Conservation (phyloP, 805 yeast species). For the Ogataea nonfermentans region DNA sequence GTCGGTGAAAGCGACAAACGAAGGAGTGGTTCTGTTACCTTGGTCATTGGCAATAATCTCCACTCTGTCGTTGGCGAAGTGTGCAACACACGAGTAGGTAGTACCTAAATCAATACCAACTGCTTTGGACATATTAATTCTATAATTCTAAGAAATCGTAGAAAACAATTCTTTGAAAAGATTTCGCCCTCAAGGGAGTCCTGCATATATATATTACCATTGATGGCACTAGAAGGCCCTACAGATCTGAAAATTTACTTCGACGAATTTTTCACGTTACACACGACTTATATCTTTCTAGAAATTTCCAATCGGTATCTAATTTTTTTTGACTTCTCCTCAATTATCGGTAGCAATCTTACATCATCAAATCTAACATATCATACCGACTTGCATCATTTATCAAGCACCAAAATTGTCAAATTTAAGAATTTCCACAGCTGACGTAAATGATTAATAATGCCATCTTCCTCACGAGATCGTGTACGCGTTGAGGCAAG, state of each 20-base stretch:
- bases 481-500: conserved; percentile 6
- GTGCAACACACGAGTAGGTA: conserved; percentile 95
- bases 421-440: background rate
- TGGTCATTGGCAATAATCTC: conserved; percentile 90
- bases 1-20: conserved; percentile 76
- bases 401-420: too few species aligned
- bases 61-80: conserved; percentile 85
- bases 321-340: background rate
- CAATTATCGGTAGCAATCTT: background rate
- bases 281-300: conserved; percentile 19
- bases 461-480: conserved; percentile 14
- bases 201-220: conserved; percentile 9
- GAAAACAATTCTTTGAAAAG: conserved; percentile 13
- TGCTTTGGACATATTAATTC: conserved; percentile 43
- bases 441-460: conserved; percentile 2
- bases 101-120: conserved; percentile 83
- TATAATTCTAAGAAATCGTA: conserved; percentile 11
- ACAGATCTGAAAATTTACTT: conserved; percentile 8
- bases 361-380: background rate
- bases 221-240: conserved; percentile 10
- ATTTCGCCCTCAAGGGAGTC: conserved; percentile 5
- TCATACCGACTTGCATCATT: too few species aligned
- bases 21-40: conserved; percentile 84
- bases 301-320: conserved; percentile 17
- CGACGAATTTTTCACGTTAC: conserved; percentile 14